Evolutionary conservation across 805 yeast genomes (phyloP).

Genomic region (Cyberlindnera americana): DNA sequence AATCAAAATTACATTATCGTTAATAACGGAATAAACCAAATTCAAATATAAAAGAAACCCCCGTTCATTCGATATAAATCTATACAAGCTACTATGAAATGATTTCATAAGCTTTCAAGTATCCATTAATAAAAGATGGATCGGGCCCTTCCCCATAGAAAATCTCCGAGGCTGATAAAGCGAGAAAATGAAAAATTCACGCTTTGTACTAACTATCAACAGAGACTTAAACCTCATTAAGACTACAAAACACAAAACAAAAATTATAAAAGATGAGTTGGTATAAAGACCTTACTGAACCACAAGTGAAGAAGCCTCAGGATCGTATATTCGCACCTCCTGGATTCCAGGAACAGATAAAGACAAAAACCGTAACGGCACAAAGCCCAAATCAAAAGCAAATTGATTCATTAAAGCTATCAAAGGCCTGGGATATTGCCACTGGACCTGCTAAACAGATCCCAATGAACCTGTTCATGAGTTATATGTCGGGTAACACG

Average conservation of each 20-base stretch:
- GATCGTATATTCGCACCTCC: conserved; percentile 11
- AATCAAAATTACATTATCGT: too few relatives aligned
- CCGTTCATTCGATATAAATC: too few relatives aligned
- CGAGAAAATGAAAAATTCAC: too few relatives aligned
- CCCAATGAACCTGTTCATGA: conserved; percentile 90
- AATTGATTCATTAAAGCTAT: conserved; percentile 12
- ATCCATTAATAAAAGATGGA: too few relatives aligned
- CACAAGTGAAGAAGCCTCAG: conserved; percentile 2
- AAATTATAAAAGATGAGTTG: conserved; percentile 10
- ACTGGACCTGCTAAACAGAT: conserved; percentile 74
- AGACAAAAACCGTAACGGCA: conserved; percentile 3
- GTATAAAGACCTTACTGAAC: conserved; percentile 9
- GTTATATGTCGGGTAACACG: conserved; percentile 89
- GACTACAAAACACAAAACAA: not conserved
- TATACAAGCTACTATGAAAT: too few relatives aligned
- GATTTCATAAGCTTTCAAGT: too few relatives aligned
- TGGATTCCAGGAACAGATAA: conserved; percentile 11
- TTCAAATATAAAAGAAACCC: too few relatives aligned
- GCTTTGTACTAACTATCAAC: too few relatives aligned
- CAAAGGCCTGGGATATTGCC: conserved; percentile 85
- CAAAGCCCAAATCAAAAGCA: conserved; percentile 8
- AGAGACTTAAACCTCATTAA: not conserved
- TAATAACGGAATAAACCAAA: too few relatives aligned
- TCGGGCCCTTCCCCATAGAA: too few relatives aligned
- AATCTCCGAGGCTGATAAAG: too few relatives aligned